Percentiles rank a stretch among this genome's conserved stretches.
Evolutionary conservation across 306 rosid genomes (phyloP).

Genomic region (Dryas alaskensis): DNA sequence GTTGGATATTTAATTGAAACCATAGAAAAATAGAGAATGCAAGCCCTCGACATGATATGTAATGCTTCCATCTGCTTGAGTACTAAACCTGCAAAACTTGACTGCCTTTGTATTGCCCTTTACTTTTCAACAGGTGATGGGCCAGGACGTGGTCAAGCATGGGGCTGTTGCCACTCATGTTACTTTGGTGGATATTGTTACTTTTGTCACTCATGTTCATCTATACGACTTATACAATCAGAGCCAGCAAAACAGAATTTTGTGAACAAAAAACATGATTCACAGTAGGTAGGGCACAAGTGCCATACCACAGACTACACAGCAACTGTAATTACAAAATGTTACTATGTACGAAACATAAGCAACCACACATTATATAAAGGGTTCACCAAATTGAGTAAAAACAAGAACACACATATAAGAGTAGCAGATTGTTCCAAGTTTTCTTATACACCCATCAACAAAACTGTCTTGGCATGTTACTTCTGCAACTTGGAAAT

Average conservation of each 20-base stretch:
- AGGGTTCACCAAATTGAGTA: background rate
- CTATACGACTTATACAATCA: no score
- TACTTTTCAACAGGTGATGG: constrained; percentile 59
- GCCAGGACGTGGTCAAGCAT: constrained; percentile 70
- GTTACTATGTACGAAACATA: background rate
- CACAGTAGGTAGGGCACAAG: no score
- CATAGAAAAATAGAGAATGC: background rate
- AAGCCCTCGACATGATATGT: background rate
- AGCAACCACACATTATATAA: background rate
- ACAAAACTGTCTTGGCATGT: background rate
- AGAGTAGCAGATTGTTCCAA: background rate
- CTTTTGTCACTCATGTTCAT: no score
- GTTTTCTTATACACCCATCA: background rate
- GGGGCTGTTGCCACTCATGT: constrained; percentile 48
- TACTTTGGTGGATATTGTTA: no score
- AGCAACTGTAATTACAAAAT: background rate
- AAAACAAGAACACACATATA: background rate
- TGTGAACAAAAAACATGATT: no score
- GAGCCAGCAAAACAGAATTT: no score
- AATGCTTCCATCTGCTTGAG: background rate
- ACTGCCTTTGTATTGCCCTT: background rate
- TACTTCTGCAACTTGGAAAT: constrained; percentile 61
- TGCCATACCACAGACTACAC: background rate
- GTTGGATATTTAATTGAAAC: background rate
- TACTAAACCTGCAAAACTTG: no score